Evolutionary conservation across 1,139 yeast species (phyloP).

Genomic region (Scheffersomyces cryptocercus): DNA sequence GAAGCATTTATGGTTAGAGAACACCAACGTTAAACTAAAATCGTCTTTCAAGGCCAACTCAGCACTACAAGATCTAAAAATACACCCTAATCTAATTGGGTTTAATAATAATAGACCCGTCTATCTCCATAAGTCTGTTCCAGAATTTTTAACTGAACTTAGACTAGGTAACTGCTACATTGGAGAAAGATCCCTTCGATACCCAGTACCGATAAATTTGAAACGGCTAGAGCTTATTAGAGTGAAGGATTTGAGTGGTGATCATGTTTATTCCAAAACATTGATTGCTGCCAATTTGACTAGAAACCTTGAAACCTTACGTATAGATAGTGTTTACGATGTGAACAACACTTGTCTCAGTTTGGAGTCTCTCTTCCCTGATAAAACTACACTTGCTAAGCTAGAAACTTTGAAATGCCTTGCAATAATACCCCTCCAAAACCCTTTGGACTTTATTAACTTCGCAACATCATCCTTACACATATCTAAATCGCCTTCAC

Average conservation of each 20-base stretch:
- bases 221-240: slow-evolving; percentile 9
- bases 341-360: too few relatives aligned
- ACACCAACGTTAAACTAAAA: slow-evolving; percentile 16
- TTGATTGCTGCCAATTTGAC: not conserved
- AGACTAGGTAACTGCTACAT: slow-evolving; percentile 18
- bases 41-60: slow-evolving; percentile 4
- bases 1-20: slow-evolving; percentile 18
- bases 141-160: slow-evolving; percentile 12
- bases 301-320: not conserved
- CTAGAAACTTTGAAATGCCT: too few relatives aligned
- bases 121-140: slow-evolving; percentile 12
- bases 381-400: too few relatives aligned
- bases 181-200: slow-evolving; percentile 6
- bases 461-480: not conserved
- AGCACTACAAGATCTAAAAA: slow-evolving; percentile 6
- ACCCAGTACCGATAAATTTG: slow-evolving; percentile 12
- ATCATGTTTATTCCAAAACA: slow-evolving; percentile 1
- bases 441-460: not conserved
- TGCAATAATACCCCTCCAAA: too few relatives aligned
- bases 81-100: slow-evolving; percentile 18
- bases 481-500: not conserved
- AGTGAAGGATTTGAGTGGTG: slow-evolving; percentile 16
- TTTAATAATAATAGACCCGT: slow-evolving; percentile 14
- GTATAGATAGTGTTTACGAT: not conserved
- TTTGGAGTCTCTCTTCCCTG: too few relatives aligned